Percentiles rank a stretch among this genome's conserved stretches.
These are phyloP conservation scores for Ogataea pini DNA, from an alignment of 805 yeast genomes.

Conservation along the genomic window DNA sequence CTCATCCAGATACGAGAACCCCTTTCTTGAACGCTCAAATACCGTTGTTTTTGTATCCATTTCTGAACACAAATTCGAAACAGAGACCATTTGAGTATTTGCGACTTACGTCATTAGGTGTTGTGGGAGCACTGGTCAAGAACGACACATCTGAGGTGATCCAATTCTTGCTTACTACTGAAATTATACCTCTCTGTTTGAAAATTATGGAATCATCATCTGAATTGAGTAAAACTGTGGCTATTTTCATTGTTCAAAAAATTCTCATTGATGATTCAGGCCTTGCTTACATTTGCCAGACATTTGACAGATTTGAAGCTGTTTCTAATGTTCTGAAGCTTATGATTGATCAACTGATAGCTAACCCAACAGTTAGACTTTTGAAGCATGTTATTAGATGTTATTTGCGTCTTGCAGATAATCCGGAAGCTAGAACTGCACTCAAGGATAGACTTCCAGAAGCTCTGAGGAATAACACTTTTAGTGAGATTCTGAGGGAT, in stretches of 20 bases:
- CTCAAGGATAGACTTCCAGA: conserved; percentile 82
- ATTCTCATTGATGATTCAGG: conserved; percentile 92
- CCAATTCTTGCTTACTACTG: conserved; percentile 88
- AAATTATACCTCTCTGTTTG: conserved; percentile 90
- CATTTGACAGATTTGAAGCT: conserved; percentile 91
- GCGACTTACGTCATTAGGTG: conserved; percentile 91
- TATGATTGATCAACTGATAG: conserved; percentile 85
- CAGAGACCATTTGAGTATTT: conserved; percentile 93
- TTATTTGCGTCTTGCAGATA: conserved; percentile 86
- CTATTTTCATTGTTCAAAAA: conserved; percentile 92
- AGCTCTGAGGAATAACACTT: conserved; percentile 84
- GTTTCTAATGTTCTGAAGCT: conserved; percentile 80
- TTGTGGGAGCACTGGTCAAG: conserved; percentile 93
- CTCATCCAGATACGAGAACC: conserved; percentile 86
- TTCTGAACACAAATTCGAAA: conserved; percentile 86
- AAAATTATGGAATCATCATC: conserved; percentile 95
- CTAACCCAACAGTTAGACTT: conserved; percentile 76
- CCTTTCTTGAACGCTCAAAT: conserved; percentile 86
- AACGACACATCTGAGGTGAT: conserved; percentile 96
- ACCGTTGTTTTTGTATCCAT: conserved; percentile 91
- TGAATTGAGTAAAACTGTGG: conserved; percentile 92
- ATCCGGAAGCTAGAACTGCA: conserved; percentile 86
- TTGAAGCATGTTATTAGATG: conserved; percentile 94
- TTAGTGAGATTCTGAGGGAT: conserved; percentile 74
- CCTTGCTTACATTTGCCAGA: conserved; percentile 87